These are phyloP conservation scores for Boletus pseudopeckii DNA, from an alignment of 768 basidiomycete genomes.

Conservation along the genomic window DNA sequence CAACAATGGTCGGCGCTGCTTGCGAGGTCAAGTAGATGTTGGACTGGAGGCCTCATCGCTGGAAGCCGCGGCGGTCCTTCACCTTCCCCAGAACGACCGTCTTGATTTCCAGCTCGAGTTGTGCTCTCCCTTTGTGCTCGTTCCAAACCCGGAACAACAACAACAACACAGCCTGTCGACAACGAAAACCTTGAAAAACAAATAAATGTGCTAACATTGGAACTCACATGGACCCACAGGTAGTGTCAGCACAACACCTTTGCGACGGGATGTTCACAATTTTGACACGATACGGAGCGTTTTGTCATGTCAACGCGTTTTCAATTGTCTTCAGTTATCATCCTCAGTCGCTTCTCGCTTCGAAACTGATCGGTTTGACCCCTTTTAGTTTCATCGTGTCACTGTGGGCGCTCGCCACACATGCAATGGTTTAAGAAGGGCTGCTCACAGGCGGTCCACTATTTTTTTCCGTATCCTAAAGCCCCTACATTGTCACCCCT, in stretches of 20 bases:
- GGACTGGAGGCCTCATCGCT: too few relatives aligned
- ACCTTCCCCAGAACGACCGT: too few relatives aligned
- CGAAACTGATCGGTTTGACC: neutral
- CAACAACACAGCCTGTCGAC: too few relatives aligned
- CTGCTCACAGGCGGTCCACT: neutral
- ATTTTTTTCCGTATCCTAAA: neutral
- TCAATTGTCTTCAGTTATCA: neutral
- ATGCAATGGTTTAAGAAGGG: neutral
- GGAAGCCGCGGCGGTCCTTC: too few relatives aligned
- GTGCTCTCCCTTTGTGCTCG: too few relatives aligned
- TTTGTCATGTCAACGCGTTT: slow-evolving; percentile 6
- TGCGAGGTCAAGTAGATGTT: too few relatives aligned
- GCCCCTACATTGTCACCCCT: neutral
- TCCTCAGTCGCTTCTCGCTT: neutral
- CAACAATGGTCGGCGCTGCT: too few relatives aligned
- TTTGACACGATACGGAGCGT: neutral
- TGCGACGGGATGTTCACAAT: neutral
- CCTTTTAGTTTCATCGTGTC: neutral
- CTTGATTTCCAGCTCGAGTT: too few relatives aligned
- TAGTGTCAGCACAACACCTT: neutral
- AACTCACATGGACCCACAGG: slow-evolving; percentile 3
- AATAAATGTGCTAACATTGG: too few relatives aligned
- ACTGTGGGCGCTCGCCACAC: neutral
- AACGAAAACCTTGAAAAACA: neutral
- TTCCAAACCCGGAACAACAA: too few relatives aligned